A percentile compares a stretch with the other conserved stretches of the same genome.
Conservation (phyloP, 2,329 filamentous ascomycete genomes). For the Apiospora koreana region DNA sequence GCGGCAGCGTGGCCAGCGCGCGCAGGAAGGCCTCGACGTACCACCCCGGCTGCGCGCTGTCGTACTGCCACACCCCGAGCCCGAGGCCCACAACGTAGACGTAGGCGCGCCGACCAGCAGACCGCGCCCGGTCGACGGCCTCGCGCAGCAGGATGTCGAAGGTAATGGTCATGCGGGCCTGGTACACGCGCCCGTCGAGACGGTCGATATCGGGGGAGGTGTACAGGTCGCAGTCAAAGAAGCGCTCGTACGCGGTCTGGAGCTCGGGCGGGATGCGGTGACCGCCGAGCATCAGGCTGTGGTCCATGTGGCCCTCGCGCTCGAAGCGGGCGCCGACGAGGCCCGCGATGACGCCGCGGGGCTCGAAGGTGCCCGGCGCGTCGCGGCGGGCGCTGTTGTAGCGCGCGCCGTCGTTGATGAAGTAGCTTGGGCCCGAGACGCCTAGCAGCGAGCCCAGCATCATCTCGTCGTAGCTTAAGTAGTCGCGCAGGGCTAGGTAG, state of each 20-base stretch:
- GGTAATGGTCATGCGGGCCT: slow-evolving; percentile 27
- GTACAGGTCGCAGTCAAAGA: slow-evolving; percentile 19
- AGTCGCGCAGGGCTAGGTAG: slow-evolving; percentile 23
- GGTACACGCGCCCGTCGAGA: slow-evolving; percentile 28
- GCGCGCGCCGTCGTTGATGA: slow-evolving; percentile 32
- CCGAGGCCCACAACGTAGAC: slow-evolving; percentile 35
- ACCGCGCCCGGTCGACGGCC: slow-evolving; percentile 26
- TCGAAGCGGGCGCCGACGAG: slow-evolving; percentile 36
- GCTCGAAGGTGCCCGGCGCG: slow-evolving; percentile 23
- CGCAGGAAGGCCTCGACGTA: slow-evolving; percentile 25
- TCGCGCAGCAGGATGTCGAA: slow-evolving; percentile 32
- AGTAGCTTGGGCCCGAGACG: slow-evolving; percentile 31
- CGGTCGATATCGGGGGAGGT: neutral
- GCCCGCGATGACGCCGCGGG: slow-evolving; percentile 32
- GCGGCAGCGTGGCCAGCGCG: slow-evolving; percentile 17
- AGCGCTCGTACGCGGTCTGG: slow-evolving; percentile 23
- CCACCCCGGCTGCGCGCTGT: slow-evolving; percentile 17
- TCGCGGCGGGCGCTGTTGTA: slow-evolving; percentile 20
- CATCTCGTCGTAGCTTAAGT: slow-evolving; percentile 37
- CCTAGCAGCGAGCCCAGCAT: slow-evolving; percentile 34
- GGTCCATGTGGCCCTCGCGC: slow-evolving; percentile 31
- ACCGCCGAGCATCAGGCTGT: neutral
- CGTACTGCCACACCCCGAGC: slow-evolving; percentile 28
- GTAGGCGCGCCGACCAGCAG: slow-evolving; percentile 25
- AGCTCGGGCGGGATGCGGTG: slow-evolving; percentile 25